Percentiles rank a stretch among this genome's conserved stretches.
These are phyloP conservation scores for Sugiyamaella marilandica DNA, from an alignment of 805 yeast species.

Conservation along the genomic window DNA sequence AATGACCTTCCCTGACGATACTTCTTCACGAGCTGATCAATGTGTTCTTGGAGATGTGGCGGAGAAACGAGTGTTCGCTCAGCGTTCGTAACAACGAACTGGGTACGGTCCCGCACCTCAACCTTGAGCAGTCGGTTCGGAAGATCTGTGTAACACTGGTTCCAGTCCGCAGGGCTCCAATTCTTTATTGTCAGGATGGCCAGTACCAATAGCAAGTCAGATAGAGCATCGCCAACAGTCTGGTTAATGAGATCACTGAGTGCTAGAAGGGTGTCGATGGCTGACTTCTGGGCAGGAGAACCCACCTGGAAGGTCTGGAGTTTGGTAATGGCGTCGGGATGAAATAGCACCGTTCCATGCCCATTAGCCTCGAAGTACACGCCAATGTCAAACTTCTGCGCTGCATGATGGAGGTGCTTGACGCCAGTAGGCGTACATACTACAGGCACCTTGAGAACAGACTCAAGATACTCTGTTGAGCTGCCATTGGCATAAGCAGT, in stretches of 20 bases:
- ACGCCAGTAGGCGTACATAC: conserved; percentile 93
- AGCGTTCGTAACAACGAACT: conserved; percentile 82
- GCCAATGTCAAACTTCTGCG: conserved; percentile 79
- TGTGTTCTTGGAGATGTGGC: conserved; percentile 63
- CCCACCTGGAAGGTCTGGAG: conserved; percentile 37
- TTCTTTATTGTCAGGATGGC: conserved; percentile 54
- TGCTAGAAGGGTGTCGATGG: conserved; percentile 51
- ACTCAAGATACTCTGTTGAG: conserved; percentile 66
- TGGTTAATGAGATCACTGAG: conserved; percentile 80
- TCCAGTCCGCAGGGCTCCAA: conserved; percentile 69
- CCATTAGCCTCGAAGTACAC: conserved; percentile 98
- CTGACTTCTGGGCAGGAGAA: conserved; percentile 42
- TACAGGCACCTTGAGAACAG: conserved; percentile 66
- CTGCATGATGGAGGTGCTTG: conserved; percentile 92
- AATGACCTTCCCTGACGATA: conserved; percentile 71
- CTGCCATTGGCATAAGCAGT: conserved; percentile 98
- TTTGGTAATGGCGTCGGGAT: conserved; percentile 43
- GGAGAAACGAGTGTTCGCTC: conserved; percentile 81
- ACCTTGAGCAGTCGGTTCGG: conserved; percentile 84
- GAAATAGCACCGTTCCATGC: conserved; percentile 93
- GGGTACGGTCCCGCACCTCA: conserved; percentile 71
- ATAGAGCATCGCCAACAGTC: conserved; percentile 96
- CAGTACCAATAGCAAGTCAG: conserved; percentile 80
- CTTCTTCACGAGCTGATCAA: conserved; percentile 59
- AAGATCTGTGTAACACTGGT: conserved; percentile 68